Evolutionary conservation across 495 filamentous ascomycete species (phyloP), one percentile per base, ranked within the genome.

Genomic region (Trichoderma erinaceum): DNA sequence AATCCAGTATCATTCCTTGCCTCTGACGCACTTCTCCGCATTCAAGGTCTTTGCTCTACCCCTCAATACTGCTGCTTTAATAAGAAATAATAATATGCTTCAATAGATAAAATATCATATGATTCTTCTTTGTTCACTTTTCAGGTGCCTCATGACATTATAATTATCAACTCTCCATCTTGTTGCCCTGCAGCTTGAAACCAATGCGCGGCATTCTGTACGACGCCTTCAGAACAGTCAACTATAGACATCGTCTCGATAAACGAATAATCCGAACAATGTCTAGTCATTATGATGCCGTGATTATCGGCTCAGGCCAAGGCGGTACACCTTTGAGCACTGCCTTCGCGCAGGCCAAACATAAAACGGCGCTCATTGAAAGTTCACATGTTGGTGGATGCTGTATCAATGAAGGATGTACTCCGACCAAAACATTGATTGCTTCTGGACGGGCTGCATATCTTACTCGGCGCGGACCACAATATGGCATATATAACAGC

Each of bases 321-420:
- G 71, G 72, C 41, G 81, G 81, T 27, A 82, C 80, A 0, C 83
- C 83, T 3, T 76, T 85, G 6, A 79, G 82, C 23, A 68, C 58
- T 7, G 78, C 80, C 50, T 78, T 83, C 41, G 77, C 78, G 1
- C 72, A 77, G 61, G 76, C 80, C 16, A 77, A 78, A 23, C 69
- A 76, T 8, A 78, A 75, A 56, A 78, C 76, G 16, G 76, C 74
- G 0, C 70, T 83, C 15, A 74, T 84, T 64, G 82, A 85, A 67
- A 71, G 76, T 16, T 63, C 74, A 1, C 79, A 84, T 69, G 75
- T 85, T 21, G 83, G 79, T 16, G 82, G 83, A 23, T 78, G 77
- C 68, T 85, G 83, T 69, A 74, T 85, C 41, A 85, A 84, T 66
- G 82, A 82, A 69, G 83, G 83, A n/a, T 85, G 83, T 65, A 85